phyloP scores from a whole-genome alignment of 345 rosid genomes.

The Orychophragmus violaceus region DNA sequence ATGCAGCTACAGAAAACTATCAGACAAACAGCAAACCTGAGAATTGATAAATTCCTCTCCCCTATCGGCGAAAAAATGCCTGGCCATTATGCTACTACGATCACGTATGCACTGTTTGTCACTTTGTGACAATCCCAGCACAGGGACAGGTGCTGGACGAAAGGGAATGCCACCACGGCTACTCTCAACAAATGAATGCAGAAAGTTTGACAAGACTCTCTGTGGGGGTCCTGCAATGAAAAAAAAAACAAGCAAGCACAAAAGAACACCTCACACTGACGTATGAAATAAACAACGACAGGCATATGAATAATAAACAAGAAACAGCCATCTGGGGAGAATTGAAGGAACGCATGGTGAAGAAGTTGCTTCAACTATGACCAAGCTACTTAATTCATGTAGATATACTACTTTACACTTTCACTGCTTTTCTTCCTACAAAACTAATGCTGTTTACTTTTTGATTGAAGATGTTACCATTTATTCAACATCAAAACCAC shows the following conservation, averaged over 20 bases:
- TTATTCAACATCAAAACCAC: not conserved
- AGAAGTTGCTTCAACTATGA: not conserved
- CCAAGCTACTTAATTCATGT: not conserved
- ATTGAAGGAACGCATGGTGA: not conserved
- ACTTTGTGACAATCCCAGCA: conserved; percentile 77
- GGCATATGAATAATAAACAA: not conserved
- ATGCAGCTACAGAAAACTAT: not conserved
- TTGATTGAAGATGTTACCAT: not conserved
- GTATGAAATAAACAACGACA: not conserved
- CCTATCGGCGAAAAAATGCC: conserved; percentile 85
- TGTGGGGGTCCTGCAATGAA: conserved; percentile 81
- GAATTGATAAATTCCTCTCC: conserved; percentile 84
- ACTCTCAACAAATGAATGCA: conserved; percentile 93
- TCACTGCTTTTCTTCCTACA: not conserved
- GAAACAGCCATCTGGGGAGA: not conserved
- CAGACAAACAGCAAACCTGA: conserved; percentile 49
- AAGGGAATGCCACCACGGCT: conserved; percentile 83
- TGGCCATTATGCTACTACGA: conserved; percentile 97
- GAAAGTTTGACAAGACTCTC: conserved; percentile 69
- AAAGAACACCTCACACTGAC: not conserved
- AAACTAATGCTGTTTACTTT: not conserved
- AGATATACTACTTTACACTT: not conserved
- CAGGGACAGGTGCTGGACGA: conserved; percentile 73
- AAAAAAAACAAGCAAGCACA: conserved; percentile 11
- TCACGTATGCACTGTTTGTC: conserved; percentile 99